These are phyloP conservation scores for Aspergillus neotritici DNA, from an alignment of 2,329 filamentous ascomycete species.

Conservation along the genomic window DNA sequence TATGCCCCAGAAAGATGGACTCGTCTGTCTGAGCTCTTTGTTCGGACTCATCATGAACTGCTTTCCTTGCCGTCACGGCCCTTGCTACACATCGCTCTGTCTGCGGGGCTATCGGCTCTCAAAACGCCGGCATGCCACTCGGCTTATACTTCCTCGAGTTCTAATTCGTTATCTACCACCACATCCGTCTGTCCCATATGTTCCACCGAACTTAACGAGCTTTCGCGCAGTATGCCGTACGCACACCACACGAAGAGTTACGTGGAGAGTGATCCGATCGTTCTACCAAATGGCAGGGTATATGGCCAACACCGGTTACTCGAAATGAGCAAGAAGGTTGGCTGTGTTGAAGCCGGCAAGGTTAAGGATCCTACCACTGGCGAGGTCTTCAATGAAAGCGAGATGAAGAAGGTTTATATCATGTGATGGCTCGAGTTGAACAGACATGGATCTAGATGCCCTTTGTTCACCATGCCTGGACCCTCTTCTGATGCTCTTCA, in stretches of 20 bases:
- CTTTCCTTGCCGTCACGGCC: slow-evolving; percentile 76
- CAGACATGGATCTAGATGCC: neutral
- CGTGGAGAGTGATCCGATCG: slow-evolving; percentile 78
- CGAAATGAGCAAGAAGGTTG: slow-evolving; percentile 73
- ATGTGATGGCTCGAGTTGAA: slow-evolving; percentile 46
- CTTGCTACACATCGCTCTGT: slow-evolving; percentile 83
- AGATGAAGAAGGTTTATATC: slow-evolving; percentile 85
- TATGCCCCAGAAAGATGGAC: slow-evolving; percentile 71
- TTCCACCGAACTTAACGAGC: slow-evolving; percentile 86
- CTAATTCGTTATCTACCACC: slow-evolving; percentile 51
- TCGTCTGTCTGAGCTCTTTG: slow-evolving; percentile 72
- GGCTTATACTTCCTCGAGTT: slow-evolving; percentile 51
- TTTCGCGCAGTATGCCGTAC: slow-evolving; percentile 84
- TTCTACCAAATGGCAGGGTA: slow-evolving; percentile 80
- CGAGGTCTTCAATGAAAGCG: slow-evolving; percentile 56
- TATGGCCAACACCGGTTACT: slow-evolving; percentile 72
- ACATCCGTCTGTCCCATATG: slow-evolving; percentile 90
- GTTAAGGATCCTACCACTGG: slow-evolving; percentile 76
- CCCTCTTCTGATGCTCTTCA: neutral
- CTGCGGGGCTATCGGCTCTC: slow-evolving; percentile 83
- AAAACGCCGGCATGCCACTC: slow-evolving; percentile 94
- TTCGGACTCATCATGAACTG: slow-evolving; percentile 77
- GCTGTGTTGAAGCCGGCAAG: slow-evolving; percentile 54
- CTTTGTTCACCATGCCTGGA: neutral
- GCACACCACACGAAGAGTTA: slow-evolving; percentile 92